Percentiles rank a stretch among this genome's conserved stretches.
These are phyloP conservation scores for Chytriomyces confervae DNA, from an alignment of 192 early-diverging fungal species.

Conservation along the genomic window DNA sequence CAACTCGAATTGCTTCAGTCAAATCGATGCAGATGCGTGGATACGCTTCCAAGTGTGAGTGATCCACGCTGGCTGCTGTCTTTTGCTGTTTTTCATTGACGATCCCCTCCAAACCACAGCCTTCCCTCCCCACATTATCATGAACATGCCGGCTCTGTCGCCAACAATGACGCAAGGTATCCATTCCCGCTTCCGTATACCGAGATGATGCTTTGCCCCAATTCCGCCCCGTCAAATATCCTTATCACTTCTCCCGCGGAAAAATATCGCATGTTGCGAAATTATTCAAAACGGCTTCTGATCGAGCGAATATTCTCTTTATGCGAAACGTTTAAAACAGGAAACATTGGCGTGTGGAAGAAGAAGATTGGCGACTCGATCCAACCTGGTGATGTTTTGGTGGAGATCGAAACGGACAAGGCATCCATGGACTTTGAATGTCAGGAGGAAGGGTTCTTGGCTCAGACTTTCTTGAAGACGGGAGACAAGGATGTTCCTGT, in stretches of 20 bases:
- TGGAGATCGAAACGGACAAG: conserved; percentile 99
- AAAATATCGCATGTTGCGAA: not conserved
- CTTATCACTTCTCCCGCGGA: not conserved
- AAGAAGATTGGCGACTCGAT: conserved; percentile 94
- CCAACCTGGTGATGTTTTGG: conserved; percentile 87
- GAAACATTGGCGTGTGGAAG: conserved; percentile 89
- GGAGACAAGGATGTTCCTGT: conserved; percentile 90
- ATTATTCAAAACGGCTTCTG: not conserved
- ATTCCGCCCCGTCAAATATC: not conserved
- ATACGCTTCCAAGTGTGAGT: conserved; percentile 16
- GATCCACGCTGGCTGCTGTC: not conserved
- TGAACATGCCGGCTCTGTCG: conserved; percentile 97
- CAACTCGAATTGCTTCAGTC: not conserved
- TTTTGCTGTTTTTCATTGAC: not conserved
- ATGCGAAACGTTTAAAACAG: conserved; percentile 31
- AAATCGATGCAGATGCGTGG: not conserved
- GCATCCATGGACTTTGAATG: conserved; percentile 99
- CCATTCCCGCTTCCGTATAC: not conserved
- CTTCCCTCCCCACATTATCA: conserved; percentile 79
- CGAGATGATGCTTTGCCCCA: not conserved
- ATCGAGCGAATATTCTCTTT: not conserved
- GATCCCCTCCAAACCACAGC: conserved; percentile 11
- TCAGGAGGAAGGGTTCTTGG: conserved; percentile 96
- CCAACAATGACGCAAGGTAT: conserved; percentile 95
- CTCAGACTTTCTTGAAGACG: conserved; percentile 80